phyloP scores from a whole-genome alignment of 1,139 yeast genomes.

The Magnusiomyces sp. region DNA sequence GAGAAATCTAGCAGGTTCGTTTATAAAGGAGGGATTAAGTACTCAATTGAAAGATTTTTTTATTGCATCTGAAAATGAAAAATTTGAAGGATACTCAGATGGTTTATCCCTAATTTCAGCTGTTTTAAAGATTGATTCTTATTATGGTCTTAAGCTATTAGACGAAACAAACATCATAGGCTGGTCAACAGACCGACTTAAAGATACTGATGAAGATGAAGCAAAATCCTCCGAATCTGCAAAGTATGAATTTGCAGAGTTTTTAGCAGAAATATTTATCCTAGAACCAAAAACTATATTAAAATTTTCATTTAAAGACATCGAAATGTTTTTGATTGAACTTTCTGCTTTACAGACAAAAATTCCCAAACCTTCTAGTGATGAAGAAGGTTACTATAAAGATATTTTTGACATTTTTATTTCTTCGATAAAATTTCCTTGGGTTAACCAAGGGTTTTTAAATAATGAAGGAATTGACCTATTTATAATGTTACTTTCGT shows the following conservation, averaged over 20 bases:
- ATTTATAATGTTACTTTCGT: constrained; percentile 21
- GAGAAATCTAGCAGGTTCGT: background rate
- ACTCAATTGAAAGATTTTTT: background rate
- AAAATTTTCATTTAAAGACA: constrained; percentile 3
- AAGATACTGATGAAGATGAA: constrained; percentile 2
- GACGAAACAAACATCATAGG: background rate
- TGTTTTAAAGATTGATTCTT: background rate
- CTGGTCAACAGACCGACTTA: background rate
- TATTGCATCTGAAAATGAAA: background rate
- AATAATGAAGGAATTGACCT: constrained; percentile 31
- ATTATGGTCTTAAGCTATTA: background rate
- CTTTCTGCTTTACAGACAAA: constrained; percentile 8
- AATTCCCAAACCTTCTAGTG: constrained; percentile 17
- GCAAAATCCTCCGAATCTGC: background rate
- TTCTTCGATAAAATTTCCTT: constrained; percentile 15
- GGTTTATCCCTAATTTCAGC: background rate
- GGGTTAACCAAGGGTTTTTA: constrained; percentile 22
- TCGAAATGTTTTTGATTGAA: constrained; percentile 10
- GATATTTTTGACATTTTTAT: constrained; percentile 22
- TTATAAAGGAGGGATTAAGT: background rate
- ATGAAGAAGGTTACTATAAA: constrained; percentile 24
- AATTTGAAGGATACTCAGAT: constrained; percentile 1
- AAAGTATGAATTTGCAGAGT: background rate
- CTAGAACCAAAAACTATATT: background rate
- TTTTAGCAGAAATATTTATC: constrained; percentile 4